A percentile compares a stretch with the other conserved stretches of the same genome.
Evolutionary conservation across 495 filamentous ascomycete species (phyloP).

Genomic region (Trichoderma reesei): DNA sequence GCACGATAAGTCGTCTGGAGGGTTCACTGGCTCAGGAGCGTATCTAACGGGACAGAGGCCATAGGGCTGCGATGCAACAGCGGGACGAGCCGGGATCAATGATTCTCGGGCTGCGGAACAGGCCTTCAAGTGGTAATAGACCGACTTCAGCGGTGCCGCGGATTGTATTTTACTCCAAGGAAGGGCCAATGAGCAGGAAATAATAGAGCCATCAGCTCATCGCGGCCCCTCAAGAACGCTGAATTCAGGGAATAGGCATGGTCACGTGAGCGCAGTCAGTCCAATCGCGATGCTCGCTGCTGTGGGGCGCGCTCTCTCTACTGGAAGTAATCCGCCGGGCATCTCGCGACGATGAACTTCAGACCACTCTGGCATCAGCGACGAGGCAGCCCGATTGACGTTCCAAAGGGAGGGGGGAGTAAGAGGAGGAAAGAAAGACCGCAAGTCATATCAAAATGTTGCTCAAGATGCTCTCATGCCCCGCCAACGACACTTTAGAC

Average conservation of each 20-base stretch:
- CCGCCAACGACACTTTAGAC: not conserved
- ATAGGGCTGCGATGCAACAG: not conserved
- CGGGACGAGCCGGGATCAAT: not conserved
- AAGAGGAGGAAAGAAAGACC: not conserved
- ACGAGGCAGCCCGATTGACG: not conserved
- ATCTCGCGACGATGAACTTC: not conserved
- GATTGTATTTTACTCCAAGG: not conserved
- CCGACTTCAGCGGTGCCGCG: not conserved
- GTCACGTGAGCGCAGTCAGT: not conserved
- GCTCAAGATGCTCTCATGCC: not conserved
- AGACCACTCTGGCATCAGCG: not conserved
- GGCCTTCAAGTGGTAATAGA: not conserved
- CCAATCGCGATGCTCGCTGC: slow-evolving; percentile 4
- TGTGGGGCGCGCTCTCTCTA: slow-evolving; percentile 2
- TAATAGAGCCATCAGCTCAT: slow-evolving; percentile 6
- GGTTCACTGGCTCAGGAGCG: not conserved
- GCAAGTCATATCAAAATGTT: not conserved
- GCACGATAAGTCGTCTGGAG: not conserved
- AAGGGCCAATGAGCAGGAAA: slow-evolving; percentile 9
- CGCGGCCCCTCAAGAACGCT: slow-evolving; percentile 1
- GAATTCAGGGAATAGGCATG: not conserved
- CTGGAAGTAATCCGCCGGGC: not conserved
- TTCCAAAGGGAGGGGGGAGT: not conserved
- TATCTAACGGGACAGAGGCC: not conserved
- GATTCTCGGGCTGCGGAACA: not conserved